Conservation (phyloP, 2,329 filamentous ascomycete genomes). For the Aspergillus cejpii region DNA sequence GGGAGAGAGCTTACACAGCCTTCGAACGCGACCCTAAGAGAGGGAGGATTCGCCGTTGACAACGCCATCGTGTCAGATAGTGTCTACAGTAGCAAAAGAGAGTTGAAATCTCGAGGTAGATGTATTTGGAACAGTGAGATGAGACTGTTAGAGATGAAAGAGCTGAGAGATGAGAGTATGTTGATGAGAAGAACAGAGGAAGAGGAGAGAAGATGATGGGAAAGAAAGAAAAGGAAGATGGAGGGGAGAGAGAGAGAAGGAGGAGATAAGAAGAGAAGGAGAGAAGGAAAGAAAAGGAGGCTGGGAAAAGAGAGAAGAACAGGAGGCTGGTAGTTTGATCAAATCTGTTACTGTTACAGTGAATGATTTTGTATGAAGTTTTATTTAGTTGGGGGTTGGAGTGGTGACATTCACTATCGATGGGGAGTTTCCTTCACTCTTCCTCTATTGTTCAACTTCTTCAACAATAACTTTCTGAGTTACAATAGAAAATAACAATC, state of each 20-base stretch:
- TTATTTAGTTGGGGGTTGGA: too few relatives aligned
- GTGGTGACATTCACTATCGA: too few relatives aligned
- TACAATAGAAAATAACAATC: neutral
- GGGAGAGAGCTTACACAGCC: conserved; percentile 61
- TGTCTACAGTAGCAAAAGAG: neutral
- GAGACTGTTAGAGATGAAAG: too few relatives aligned
- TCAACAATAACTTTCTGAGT: neutral
- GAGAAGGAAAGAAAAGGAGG: conserved; percentile 7
- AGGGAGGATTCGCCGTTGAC: conserved; percentile 3
- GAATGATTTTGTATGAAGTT: neutral
- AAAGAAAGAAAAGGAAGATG: conserved; percentile 1
- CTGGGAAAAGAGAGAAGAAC: conserved; percentile 6
- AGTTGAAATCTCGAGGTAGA: neutral
- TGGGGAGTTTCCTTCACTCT: too few relatives aligned
- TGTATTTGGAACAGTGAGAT: too few relatives aligned
- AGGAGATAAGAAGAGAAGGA: conserved; percentile 1
- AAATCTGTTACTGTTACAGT: neutral
- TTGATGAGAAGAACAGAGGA: too few relatives aligned
- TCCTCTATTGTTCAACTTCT: neutral
- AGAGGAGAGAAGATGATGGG: neutral
- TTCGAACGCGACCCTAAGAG: conserved; percentile 70
- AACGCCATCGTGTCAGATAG: conserved; percentile 8
- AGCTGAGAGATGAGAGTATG: neutral
- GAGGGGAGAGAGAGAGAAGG: neutral
- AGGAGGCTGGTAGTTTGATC: neutral